Evolutionary conservation across 2,329 filamentous ascomycete genomes (phyloP), one percentile per base, ranked within the genome.

Genomic region (Stemphylium vesicarium): DNA sequence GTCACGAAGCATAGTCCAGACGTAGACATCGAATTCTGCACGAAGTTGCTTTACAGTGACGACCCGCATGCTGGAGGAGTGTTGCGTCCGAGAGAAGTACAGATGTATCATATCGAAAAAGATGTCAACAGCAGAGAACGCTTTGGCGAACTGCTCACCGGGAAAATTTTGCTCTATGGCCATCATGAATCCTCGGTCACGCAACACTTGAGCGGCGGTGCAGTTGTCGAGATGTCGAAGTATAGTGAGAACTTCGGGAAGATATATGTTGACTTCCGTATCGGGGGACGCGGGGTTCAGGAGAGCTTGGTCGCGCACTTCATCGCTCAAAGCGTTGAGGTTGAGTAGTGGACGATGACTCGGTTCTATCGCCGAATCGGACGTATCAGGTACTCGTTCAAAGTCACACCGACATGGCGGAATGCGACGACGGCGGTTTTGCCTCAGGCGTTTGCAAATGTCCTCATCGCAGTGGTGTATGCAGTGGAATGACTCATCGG

Each of bases 1-100:
- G 6, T 57, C 42, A 8, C 10, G 33, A 0, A 60, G n/a, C 29
- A 47, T 38, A 12, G 47, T 55, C 47, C 33, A 48, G 9, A 55
- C 12, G 39, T 52, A 60, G 1, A 52, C 18, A 1, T 49, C 31
- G 12, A 57, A 38, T 15, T 58, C 50, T 4, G 2, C 9, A 0
- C 40, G 43, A 5, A 60, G 47, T 13, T 49, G 26, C 0, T 35
- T 16, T 1, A 57, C 18, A 0, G 1, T 36, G 0, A 57, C 11
- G 1, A n/a, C 31, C 8, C 39, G 50, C 6, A 29, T 13, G 1
- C n/a, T 31, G 2, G 7, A 11, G 0, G 29, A 3, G 4, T 26
- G 33, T 1, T 44, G 42, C 1, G 47, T 55, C 15, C 54, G 50
- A 10, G 38, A n/a, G 18, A 60, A 53, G 40, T 60, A 60, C 18